phyloP scores from a whole-genome alignment of 2,329 filamentous ascomycete species.

The Leptographium wingfieldii region DNA sequence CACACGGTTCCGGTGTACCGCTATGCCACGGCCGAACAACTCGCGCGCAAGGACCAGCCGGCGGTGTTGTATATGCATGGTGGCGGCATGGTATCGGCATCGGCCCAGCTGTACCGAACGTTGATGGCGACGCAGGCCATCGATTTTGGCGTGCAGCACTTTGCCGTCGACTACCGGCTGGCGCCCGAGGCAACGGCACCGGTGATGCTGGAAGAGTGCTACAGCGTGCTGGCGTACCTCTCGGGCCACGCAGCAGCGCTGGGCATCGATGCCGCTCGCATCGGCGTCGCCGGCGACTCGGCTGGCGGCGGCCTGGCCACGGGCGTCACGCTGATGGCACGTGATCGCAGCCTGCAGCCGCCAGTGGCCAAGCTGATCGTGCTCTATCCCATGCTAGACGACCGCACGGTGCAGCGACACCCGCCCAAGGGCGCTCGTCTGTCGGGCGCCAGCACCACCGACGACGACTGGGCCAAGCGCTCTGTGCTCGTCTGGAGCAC shows the following conservation, averaged over 20 bases:
- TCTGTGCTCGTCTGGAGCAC: too few relatives aligned
- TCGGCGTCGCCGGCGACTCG: slow-evolving; percentile 16
- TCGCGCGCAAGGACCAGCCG: background rate
- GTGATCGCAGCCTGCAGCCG: slow-evolving; percentile 18
- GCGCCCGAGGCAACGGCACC: slow-evolving; percentile 37
- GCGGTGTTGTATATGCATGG: slow-evolving; percentile 15
- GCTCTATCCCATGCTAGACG: slow-evolving; percentile 26
- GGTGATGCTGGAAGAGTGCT: slow-evolving; percentile 27
- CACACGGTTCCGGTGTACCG: too few relatives aligned
- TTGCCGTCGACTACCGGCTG: slow-evolving; percentile 33
- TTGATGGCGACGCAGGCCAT: slow-evolving; percentile 4
- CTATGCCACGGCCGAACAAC: too few relatives aligned
- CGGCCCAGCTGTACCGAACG: slow-evolving; percentile 8
- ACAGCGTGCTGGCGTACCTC: slow-evolving; percentile 19
- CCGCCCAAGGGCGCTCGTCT: too few relatives aligned
- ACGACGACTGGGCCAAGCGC: too few relatives aligned
- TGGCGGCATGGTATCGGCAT: slow-evolving; percentile 17
- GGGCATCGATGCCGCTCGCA: slow-evolving; percentile 15
- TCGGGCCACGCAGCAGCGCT: slow-evolving; percentile 16
- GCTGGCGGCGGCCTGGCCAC: slow-evolving; percentile 17
- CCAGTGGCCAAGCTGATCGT: slow-evolving; percentile 21
- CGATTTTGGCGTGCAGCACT: slow-evolving; percentile 11
- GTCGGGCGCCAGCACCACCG: too few relatives aligned
- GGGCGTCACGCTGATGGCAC: slow-evolving; percentile 26
- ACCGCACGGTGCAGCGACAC: slow-evolving; percentile 11